Evolutionary conservation across 1,139 yeast species (phyloP), one percentile per base, ranked within the genome.

Genomic region (Hansenula sp.): DNA sequence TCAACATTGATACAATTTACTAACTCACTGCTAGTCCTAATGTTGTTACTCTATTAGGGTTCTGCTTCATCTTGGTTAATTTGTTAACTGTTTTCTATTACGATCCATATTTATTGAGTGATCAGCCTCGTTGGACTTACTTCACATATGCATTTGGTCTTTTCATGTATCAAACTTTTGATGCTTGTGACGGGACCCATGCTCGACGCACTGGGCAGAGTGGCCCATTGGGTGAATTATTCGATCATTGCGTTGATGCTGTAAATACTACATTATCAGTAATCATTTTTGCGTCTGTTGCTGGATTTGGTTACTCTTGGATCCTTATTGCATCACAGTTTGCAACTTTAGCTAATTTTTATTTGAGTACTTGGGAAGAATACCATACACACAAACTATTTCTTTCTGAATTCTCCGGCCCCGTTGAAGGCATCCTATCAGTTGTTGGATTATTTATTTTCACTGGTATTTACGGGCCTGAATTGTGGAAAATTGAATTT

Each of bases 131-230:
- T 39, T 89, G 96, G 96, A 77, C 86, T 33, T 89, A 87, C 62
- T 77, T 78, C 55, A 73, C 86, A 42, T 88, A 87, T 61, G 96
- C 95, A 0, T 62, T 86, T 54, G 95, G 96, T 2, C 69, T 91
- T 52, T 90, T 91, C 61, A 70, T 90, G 74, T 91, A 91, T 63
- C 98, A 91, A 61, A 91, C 98, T 0, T 90, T 91, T 63, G 98
- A 91, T 66, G 96, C 97, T 2, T 87, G 96, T 65, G 98, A 91
- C 64, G 98, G 98, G 11, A 78, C 85, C 53, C 98, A 91, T 63
- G 98, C 98, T 15, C 75, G 83, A 45, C 77, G 93, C 58, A 91
- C 98, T 1, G 96, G 96, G 15, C 96, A 90, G 66, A 81, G 91
- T 53, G 96, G 97, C 3, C 98, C 98, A 3, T 70, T 91, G 57